Percentiles rank a stretch among this genome's conserved stretches.
Evolutionary conservation across 345 rosid species (phyloP).

Genomic region (Camelina sativa): DNA sequence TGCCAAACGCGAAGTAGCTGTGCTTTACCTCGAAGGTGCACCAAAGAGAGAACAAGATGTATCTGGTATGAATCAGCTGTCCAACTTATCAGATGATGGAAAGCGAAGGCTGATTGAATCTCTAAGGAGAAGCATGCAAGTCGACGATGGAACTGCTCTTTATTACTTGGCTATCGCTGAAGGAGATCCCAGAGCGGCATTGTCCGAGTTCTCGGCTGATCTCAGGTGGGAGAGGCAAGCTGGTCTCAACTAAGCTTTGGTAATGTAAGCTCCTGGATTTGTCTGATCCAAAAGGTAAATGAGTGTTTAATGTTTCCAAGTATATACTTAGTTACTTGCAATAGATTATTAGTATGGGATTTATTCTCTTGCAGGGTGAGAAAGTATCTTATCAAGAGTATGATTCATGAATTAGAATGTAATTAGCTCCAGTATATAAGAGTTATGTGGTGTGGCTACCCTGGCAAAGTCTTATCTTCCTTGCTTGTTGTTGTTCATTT

Average conservation of each 20-base stretch:
- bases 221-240: conserved; percentile 71
- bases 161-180: conserved; percentile 80
- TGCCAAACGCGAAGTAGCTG: conserved; percentile 83
- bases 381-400: neutral
- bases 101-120: conserved; percentile 70
- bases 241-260: conserved; percentile 47
- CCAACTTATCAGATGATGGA: conserved; percentile 56
- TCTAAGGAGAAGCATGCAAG: conserved; percentile 87
- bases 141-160: conserved; percentile 81
- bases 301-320: neutral
- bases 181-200: conserved; percentile 79
- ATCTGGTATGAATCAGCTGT: conserved; percentile 32
- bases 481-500: conserved; percentile 7
- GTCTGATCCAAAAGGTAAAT: neutral
- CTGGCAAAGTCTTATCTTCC: neutral
- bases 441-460: neutral
- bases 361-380: neutral
- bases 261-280: neutral
- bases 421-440: neutral
- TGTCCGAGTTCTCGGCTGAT: conserved; percentile 73
- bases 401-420: neutral
- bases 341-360: neutral
- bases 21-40: conserved; percentile 72
- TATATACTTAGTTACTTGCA: too few relatives aligned
- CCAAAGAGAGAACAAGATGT: conserved; percentile 46